These are phyloP conservation scores for Pseudopyrenochaeta lycopersici DNA, from an alignment of 2,329 filamentous ascomycete genomes.

Conservation along the genomic window DNA sequence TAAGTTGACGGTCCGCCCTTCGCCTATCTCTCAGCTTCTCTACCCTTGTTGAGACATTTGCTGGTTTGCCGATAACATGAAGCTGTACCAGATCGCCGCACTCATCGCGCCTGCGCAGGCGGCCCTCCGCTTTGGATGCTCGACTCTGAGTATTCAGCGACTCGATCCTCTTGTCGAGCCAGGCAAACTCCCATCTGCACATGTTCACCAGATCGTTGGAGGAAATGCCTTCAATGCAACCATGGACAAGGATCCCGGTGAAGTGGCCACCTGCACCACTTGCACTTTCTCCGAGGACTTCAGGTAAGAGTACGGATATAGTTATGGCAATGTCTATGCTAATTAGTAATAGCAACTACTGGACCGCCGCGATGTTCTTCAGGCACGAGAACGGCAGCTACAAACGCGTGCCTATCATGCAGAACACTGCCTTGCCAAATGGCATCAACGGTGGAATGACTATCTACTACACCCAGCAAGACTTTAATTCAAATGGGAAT, in stretches of 20 bases:
- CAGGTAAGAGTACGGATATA: too few species aligned
- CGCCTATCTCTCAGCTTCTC: neutral
- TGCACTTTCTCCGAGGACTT: conserved; percentile 39
- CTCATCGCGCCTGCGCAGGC: conserved; percentile 27
- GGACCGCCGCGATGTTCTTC: conserved; percentile 38
- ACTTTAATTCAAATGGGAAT: conserved; percentile 49
- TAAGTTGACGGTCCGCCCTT: conserved; percentile 4
- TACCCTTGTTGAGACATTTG: neutral
- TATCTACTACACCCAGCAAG: conserved; percentile 43
- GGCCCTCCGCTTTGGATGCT: conserved; percentile 35
- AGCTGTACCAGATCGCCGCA: conserved; percentile 21
- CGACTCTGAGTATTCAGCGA: conserved; percentile 33
- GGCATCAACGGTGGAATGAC: conserved; percentile 44
- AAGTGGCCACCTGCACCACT: conserved; percentile 21
- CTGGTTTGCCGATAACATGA: conserved; percentile 21
- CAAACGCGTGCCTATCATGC: conserved; percentile 39
- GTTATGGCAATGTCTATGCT: too few species aligned
- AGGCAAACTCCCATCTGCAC: conserved; percentile 25
- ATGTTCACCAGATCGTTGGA: conserved; percentile 32
- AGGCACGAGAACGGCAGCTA: conserved; percentile 39
- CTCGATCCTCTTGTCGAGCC: conserved; percentile 38
- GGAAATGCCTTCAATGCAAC: conserved; percentile 30
- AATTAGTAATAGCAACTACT: conserved; percentile 20
- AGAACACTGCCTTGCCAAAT: conserved; percentile 32
- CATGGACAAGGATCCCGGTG: conserved; percentile 20